Evolutionary conservation across 1,284 basidiomycete species (phyloP), one percentile per base, ranked within the genome.

Genomic region (Cryptococcus sp.): DNA sequence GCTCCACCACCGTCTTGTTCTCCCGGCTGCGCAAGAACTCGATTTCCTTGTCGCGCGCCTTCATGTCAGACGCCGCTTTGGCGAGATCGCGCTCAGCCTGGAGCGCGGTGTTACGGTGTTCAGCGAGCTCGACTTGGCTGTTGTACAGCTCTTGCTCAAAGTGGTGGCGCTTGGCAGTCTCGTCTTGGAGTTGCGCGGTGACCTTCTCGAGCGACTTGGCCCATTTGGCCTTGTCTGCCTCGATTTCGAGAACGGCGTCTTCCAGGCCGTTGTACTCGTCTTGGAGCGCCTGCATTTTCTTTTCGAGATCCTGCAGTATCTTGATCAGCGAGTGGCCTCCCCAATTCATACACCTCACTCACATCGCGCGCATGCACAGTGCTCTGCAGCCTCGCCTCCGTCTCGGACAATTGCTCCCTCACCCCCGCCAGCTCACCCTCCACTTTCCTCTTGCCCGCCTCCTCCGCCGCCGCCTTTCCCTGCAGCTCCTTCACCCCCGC

Each of bases 1-100:
- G 96, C 77, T 99, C 95, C 48, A 99, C 93, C 57, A 97, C 96
- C 13, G 92, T 98, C 81, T 95, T 97, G 80, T 98, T 92, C 75
- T 94, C 90, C 71, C 86, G 85, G 7, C 87, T 87, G 57, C 91
- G 87, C 15, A 94, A 79, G 57, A 92, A 87, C 59, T 86, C 88
- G 60, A 91, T 83, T 58, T 95, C 90, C 82, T 87, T 88, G 69
- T 97, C 89, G 38, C 87, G 85, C 46, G 82, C 82, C 69, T 90
- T 89, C 53, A 95, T 79, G 60, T 94, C 89, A 6, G 84, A 82
- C 9, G 89, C 80, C 8, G 87, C 84, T 63, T 88, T 87, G 64
- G 87, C 87, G 45, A 94, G 81, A 36, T 92, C 91, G 16, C 85
- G 83, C 63, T 94, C 89, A 59, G 88, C 76, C 86, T 89, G 61